A percentile compares a stretch with the other conserved stretches of the same genome.
Evolutionary conservation across 495 filamentous ascomycete species (phyloP).

Genomic region (Parmelia sp.): DNA sequence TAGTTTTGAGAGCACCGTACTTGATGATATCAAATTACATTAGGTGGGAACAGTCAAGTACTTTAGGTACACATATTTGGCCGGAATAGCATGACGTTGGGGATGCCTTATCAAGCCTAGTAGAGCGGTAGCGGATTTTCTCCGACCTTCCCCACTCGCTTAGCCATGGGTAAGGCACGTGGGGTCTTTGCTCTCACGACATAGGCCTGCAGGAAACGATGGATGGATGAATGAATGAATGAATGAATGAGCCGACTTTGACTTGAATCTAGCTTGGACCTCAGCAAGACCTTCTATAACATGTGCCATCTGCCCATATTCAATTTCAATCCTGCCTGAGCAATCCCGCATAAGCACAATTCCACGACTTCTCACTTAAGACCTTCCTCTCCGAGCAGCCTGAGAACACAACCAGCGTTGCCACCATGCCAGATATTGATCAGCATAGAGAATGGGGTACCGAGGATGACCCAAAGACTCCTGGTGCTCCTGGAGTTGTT

Average conservation of each 20-base stretch:
- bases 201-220: background rate
- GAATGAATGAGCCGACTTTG: too few relatives aligned
- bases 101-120: background rate
- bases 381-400: background rate
- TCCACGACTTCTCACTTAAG: background rate
- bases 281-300: background rate
- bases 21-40: too few relatives aligned
- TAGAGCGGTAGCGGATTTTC: background rate
- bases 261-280: background rate
- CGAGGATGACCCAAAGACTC: background rate
- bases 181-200: background rate
- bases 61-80: background rate
- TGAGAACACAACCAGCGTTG: background rate
- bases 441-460: background rate
- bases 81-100: background rate
- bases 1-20: too few relatives aligned
- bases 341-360: background rate
- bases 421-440: slow-evolving; percentile 5
- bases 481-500: slow-evolving; percentile 19
- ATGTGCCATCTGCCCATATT: background rate
- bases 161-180: background rate
- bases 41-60: too few relatives aligned
- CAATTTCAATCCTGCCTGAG: background rate
- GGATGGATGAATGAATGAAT: too few relatives aligned
- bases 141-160: background rate